A percentile compares a stretch with the other conserved stretches of the same genome.
These are phyloP conservation scores for Tilletia setariae DNA, from an alignment of 1,284 basidiomycete genomes.

Conservation along the genomic window DNA sequence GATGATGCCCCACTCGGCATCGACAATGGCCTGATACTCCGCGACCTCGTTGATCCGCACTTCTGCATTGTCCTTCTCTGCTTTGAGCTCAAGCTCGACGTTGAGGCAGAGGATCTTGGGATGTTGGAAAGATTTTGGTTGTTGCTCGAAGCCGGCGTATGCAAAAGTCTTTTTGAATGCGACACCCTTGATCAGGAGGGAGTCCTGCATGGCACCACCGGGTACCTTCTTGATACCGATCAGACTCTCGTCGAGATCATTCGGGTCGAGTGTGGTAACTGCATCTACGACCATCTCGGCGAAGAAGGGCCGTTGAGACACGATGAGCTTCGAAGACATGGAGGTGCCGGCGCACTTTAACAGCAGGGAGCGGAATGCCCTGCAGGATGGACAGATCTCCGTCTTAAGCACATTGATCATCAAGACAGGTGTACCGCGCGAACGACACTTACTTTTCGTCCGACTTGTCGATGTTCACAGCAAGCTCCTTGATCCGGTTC, in stretches of 20 bases:
- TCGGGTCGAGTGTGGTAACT: constrained; percentile 73
- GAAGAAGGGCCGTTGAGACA: constrained; percentile 98
- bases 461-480: constrained; percentile 83
- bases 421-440: too few species aligned
- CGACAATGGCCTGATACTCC: constrained; percentile 92
- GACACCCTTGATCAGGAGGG: constrained; percentile 78
- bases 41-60: constrained; percentile 87
- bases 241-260: constrained; percentile 89
- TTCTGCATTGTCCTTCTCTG: constrained; percentile 99
- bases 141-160: constrained; percentile 98
- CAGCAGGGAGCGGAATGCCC: constrained; percentile 86
- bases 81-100: constrained; percentile 97
- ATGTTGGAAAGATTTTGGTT: constrained; percentile 86
- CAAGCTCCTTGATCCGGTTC: constrained; percentile 81
- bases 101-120: constrained; percentile 92
- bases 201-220: constrained; percentile 98
- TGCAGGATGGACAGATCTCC: constrained; percentile 51
- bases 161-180: constrained; percentile 99
- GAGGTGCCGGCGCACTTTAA: constrained; percentile 96
- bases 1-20: constrained; percentile 99
- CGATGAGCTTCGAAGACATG: constrained; percentile 99
- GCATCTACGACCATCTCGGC: constrained; percentile 98
- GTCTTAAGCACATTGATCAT: not conserved
- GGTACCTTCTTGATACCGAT: constrained; percentile 99
- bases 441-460: constrained; percentile 72